phyloP scores from a whole-genome alignment of 805 yeast genomes.

The Jamesozyma jinghongensis region DNA sequence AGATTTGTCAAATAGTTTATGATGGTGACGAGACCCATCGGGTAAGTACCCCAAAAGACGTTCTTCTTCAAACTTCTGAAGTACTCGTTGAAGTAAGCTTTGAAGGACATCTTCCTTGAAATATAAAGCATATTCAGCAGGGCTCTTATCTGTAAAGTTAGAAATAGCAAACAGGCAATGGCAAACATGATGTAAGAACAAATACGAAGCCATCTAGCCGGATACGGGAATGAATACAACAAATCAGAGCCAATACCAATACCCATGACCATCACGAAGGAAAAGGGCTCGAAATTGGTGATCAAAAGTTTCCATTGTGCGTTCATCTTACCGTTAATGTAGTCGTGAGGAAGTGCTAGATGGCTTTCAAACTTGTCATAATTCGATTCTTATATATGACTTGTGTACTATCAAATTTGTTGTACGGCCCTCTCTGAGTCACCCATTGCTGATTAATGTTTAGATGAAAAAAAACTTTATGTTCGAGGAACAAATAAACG shows the following conservation, averaged over 20 bases:
- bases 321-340: too few relatives aligned
- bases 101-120: conserved; percentile 11
- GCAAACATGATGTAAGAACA: conserved; percentile 59
- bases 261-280: conserved; percentile 79
- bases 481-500: too few relatives aligned
- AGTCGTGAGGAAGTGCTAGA: too few relatives aligned
- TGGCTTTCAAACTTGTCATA: too few relatives aligned
- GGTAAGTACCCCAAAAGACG: conserved; percentile 66
- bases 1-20: conserved; percentile 46
- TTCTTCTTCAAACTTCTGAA: conserved; percentile 37
- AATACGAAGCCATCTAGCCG: conserved; percentile 46
- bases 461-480: too few relatives aligned
- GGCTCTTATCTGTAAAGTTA: conserved; percentile 36
- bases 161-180: conserved; percentile 41
- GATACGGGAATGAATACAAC: conserved; percentile 58
- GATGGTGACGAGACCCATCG: conserved; percentile 71
- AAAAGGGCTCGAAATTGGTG: conserved; percentile 38
- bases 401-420: too few relatives aligned
- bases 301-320: too few relatives aligned
- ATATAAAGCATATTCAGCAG: conserved; percentile 33
- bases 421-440: too few relatives aligned
- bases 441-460: too few relatives aligned
- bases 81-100: conserved; percentile 24
- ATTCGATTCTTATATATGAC: too few relatives aligned
- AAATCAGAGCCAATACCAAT: conserved; percentile 62